A percentile compares a stretch with the other conserved stretches of the same genome.
These are phyloP conservation scores for Beta macrorhiza DNA, from an alignment of 179 eudicot species.

Conservation along the genomic window DNA sequence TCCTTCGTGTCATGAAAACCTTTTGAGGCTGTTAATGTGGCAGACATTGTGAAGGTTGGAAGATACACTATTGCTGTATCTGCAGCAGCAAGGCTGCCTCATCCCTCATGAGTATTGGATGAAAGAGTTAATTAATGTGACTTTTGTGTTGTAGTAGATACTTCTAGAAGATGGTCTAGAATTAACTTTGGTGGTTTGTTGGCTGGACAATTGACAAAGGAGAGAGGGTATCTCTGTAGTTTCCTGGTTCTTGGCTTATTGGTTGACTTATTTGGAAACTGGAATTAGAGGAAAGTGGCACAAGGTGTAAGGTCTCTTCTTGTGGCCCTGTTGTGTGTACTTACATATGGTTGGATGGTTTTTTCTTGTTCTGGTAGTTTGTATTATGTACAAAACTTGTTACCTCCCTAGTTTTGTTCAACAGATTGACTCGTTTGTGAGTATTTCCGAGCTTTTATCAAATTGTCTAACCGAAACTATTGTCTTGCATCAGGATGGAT, in stretches of 20 bases:
- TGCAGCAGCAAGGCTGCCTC: background rate
- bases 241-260: background rate
- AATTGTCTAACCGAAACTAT: slow-evolving; percentile 2
- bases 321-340: too few relatives aligned
- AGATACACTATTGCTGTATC: background rate
- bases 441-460: background rate
- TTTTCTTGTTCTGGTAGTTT: background rate
- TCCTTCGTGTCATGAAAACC: background rate
- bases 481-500: slow-evolving; percentile 24
- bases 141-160: background rate
- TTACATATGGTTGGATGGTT: background rate
- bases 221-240: background rate
- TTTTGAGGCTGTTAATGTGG: background rate
- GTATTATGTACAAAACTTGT: background rate
- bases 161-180: background rate
- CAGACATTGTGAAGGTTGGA: background rate
- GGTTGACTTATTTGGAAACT: background rate
- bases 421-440: background rate
- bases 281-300: too few relatives aligned
- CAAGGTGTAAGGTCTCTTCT: background rate
- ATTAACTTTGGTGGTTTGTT: background rate
- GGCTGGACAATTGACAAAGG: background rate
- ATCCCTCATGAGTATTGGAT: background rate
- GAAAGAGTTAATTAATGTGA: background rate
- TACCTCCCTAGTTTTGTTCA: background rate